Conservation (phyloP, 257 asterid genomes). For the Ballota nigra region DNA sequence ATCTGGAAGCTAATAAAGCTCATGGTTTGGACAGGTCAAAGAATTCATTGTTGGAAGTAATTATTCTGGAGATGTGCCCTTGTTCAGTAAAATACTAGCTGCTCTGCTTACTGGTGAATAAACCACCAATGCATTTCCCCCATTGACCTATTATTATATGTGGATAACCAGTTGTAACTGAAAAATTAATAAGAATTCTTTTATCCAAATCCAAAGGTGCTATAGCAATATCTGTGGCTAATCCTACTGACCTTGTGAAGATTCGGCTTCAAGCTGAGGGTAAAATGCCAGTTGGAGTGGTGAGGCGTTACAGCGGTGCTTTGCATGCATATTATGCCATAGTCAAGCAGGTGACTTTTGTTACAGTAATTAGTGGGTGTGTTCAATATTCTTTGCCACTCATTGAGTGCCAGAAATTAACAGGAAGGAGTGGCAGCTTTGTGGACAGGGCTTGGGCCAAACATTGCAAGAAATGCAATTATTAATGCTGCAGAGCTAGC, state of each 20-base stretch:
- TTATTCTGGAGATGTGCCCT: slow-evolving; percentile 55
- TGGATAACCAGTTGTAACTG: slow-evolving; percentile 8
- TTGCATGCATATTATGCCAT: slow-evolving; percentile 78
- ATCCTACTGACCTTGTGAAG: slow-evolving; percentile 97
- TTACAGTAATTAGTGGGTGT: slow-evolving; percentile 17
- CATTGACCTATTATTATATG: not conserved
- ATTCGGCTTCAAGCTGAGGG: slow-evolving; percentile 97
- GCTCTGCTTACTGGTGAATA: slow-evolving; percentile 79
- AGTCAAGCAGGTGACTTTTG: slow-evolving; percentile 60
- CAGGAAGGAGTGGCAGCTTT: slow-evolving; percentile 95
- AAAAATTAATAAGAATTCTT: slow-evolving; percentile 9
- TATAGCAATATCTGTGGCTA: slow-evolving; percentile 87
- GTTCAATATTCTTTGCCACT: slow-evolving; percentile 25
- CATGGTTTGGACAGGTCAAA: slow-evolving; percentile 57
- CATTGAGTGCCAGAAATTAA: slow-evolving; percentile 27
- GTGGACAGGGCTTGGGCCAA: slow-evolving; percentile 96
- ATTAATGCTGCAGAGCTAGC: slow-evolving; percentile 95
- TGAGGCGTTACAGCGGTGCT: slow-evolving; percentile 81
- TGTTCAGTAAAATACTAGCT: slow-evolving; percentile 73
- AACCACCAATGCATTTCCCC: slow-evolving; percentile 13
- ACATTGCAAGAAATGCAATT: slow-evolving; percentile 85
- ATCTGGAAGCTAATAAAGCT: slow-evolving; percentile 1
- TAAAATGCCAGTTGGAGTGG: slow-evolving; percentile 62
- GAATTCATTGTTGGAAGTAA: slow-evolving; percentile 54
- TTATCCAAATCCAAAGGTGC: slow-evolving; percentile 61